Base-by-base conservation (phyloP, 768 basidiomycete species). In the Amanita inopinata region DNA sequence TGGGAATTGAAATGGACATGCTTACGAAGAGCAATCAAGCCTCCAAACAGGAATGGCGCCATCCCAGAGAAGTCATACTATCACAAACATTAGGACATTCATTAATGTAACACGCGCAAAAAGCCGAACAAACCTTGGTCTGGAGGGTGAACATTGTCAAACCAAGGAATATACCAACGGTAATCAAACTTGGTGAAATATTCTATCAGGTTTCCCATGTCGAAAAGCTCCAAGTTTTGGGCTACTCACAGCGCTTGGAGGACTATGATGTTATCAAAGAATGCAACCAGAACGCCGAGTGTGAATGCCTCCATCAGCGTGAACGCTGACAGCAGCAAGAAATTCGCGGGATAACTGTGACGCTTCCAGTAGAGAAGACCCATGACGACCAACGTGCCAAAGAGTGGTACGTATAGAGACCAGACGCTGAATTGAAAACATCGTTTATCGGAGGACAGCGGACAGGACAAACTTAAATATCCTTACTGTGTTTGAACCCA, bases 21-120 rank as follows among this genome's bases (percentile, higher is more conserved):
- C 78, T 18, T 62, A 87, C 85, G 43, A 38, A 94, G 63, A 5
- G 89, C 91, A 48, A 91, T 66, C 42, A 96, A 70, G 36, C 77
- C 83, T 12, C 76, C 88, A 51, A 92, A 93, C 20, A 97, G 71
- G 76, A 83, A 94, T 1, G 93, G 87, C 0, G 80, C 92, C 67
- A 96, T 76, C 40, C 86, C 86, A 9, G 81, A 83, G 63, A 99
- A 97, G 65, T 98, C 93, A 62, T 90, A 96, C 85, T 89, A 51
- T 0, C 31, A 39, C 14, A 36, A 25, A n/a, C 41, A 15, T 48
- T 27, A 44, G 32, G 3, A 37, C 23, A 30, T 35, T 18, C 8
- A 15, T 32, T 35, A 7, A 45, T 27, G 46, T 27, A 11, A 2
- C 30, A 19, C 30, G 6, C 0, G 34, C 28, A 47, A 46, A 20